Conservation (phyloP, 2,329 filamentous ascomycete genomes). For the Venturia pyrina region DNA sequence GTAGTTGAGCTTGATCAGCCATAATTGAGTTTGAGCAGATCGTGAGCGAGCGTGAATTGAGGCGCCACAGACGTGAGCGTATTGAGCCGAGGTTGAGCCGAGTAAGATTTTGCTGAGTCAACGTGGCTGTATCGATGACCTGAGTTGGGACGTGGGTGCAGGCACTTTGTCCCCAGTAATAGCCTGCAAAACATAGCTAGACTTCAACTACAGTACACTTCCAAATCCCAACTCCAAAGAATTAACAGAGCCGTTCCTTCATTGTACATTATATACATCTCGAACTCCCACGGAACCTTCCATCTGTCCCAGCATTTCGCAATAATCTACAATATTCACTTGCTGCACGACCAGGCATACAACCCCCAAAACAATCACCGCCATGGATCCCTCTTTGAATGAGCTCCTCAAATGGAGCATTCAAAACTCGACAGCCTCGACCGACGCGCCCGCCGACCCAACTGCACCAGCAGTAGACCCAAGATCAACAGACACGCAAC, state of each 20-base stretch:
- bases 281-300: not conserved
- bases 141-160: too few relatives aligned
- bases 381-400: conserved; percentile 55
- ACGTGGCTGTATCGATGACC: conserved; percentile 14
- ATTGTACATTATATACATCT: not conserved
- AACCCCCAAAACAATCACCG: not conserved
- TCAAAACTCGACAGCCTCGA: conserved; percentile 46
- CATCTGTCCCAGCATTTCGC: not conserved
- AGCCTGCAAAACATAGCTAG: too few relatives aligned
- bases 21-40: conserved; percentile 12
- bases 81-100: conserved; percentile 12
- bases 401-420: conserved; percentile 72
- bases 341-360: not conserved
- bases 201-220: too few relatives aligned
- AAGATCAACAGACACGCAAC: conserved; percentile 17
- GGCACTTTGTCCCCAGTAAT: too few relatives aligned
- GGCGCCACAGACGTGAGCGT: conserved; percentile 15
- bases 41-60: conserved; percentile 16
- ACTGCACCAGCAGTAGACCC: conserved; percentile 14
- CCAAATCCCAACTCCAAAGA: too few relatives aligned
- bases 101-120: conserved; percentile 16
- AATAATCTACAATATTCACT: not conserved
- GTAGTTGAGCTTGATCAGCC: too few relatives aligned
- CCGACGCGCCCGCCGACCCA: conserved; percentile 23
- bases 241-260: not conserved